Evolutionary conservation across 345 rosid genomes (phyloP), one percentile per base, ranked within the genome.

Genomic region (Boechera stricta): DNA sequence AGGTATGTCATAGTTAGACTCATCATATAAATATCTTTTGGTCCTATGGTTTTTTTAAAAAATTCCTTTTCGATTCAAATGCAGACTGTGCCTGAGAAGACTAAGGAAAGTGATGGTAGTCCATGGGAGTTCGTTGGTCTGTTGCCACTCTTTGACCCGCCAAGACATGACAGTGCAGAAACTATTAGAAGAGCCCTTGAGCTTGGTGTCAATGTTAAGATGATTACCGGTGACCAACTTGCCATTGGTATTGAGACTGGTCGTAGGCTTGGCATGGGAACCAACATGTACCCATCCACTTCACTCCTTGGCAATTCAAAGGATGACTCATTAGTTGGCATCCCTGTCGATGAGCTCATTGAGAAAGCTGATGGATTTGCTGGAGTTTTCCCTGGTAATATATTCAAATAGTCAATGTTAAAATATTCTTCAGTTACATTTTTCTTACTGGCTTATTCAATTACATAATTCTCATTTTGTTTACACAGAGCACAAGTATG

Each of bases 81-180:
- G n/a, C 53, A 91, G 94, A 84, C 68, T 0, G 72, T 95, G 9
- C 86, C 89, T 21, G 97, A 88, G 81, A 95, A 89, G 76, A 88
- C 26, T 53, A 92, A 90, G 82, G 96, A 90, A 65, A 86, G 97
- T 51, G 81, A 63, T 0, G 97, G 97, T 65, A 86, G 24, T 47
- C 85, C 92, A 39, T 95, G 98, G 98, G 97, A 89, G 72, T 91
- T 95, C 75, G 89, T 92, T 7, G 99, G 99, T 67, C 92, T 92
- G 31, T 57, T 95, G 81, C 99, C 97, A 64, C 93, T 95, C 56
- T 92, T 92, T 32, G 98, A 95, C 44, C 99, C 98, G 6, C 97
- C 96, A 12, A 88, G 95, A 69, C 96, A 92, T 18, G 97, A 91
- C 58, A 90, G 95, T 75, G 93, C 95, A 0, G 91, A 90, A 82